phyloP scores from a whole-genome alignment of 331 rosid species.

The Phaseolus coccineus region DNA sequence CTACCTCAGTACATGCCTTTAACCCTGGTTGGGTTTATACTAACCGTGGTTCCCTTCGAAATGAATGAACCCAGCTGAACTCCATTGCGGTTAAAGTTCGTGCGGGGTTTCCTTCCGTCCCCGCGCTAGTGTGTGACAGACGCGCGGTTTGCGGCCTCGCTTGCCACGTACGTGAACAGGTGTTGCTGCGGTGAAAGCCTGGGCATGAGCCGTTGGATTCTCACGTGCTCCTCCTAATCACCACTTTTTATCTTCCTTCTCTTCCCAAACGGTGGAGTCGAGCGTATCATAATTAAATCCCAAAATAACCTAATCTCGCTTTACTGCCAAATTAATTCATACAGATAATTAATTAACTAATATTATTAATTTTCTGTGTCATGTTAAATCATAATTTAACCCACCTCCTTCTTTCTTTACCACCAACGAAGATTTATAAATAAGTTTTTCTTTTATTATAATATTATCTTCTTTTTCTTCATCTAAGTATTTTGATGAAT shows the following conservation, averaged over 20 bases:
- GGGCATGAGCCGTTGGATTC: conserved; percentile 12
- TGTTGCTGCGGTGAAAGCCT: not conserved
- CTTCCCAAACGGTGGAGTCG: conserved; percentile 38
- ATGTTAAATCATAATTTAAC: too few relatives aligned
- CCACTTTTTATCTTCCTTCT: conserved; percentile 15
- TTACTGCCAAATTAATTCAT: too few relatives aligned
- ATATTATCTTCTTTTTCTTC: too few relatives aligned
- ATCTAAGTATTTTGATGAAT: too few relatives aligned
- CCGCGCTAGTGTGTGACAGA: conserved; percentile 29
- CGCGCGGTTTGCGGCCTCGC: conserved; percentile 9
- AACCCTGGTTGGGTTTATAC: conserved; percentile 47
- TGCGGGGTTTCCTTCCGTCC: conserved; percentile 38
- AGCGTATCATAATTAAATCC: too few relatives aligned
- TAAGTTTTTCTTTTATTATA: too few relatives aligned
- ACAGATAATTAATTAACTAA: too few relatives aligned
- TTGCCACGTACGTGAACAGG: conserved; percentile 44
- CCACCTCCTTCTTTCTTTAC: too few relatives aligned
- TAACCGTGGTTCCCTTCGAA: conserved; percentile 51
- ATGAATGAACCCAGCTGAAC: conserved; percentile 16
- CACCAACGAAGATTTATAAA: too few relatives aligned
- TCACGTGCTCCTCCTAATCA: not conserved
- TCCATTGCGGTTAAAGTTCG: conserved; percentile 53
- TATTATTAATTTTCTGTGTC: too few relatives aligned
- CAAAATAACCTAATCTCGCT: too few relatives aligned
- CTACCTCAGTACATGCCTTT: conserved; percentile 20